phyloP scores from a whole-genome alignment of 2,329 filamentous ascomycete species.

The Diplodia scrobiculata region DNA sequence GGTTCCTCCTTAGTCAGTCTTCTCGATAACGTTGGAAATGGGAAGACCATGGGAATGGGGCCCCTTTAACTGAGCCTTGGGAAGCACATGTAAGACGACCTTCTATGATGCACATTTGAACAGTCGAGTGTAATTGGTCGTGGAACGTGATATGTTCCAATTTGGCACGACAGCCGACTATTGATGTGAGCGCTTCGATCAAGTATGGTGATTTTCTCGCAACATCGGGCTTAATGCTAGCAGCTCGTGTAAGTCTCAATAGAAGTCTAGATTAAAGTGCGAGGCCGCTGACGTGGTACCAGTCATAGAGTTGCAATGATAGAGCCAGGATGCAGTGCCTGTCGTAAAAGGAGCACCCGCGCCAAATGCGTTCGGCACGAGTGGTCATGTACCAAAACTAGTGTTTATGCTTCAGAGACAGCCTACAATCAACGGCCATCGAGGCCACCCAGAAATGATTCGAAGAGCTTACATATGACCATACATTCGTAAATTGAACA shows the following conservation, averaged over 20 bases:
- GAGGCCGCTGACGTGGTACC: neutral
- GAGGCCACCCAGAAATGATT: too few relatives aligned
- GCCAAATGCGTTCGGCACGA: conserved; percentile 59
- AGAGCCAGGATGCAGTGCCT: neutral
- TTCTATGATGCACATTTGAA: too few relatives aligned
- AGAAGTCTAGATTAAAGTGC: conserved; percentile 35
- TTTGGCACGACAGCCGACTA: conserved; percentile 50
- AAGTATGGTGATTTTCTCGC: conserved; percentile 57
- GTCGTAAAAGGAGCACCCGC: conserved; percentile 57
- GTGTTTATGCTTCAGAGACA: neutral
- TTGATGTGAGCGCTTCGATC: conserved; percentile 54
- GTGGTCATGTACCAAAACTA: conserved; percentile 43
- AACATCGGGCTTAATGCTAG: conserved; percentile 68
- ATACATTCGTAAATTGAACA: too few relatives aligned
- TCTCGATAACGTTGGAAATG: too few relatives aligned
- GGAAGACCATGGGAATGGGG: too few relatives aligned
- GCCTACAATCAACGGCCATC: neutral
- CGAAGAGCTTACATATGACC: too few relatives aligned
- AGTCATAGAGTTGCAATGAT: neutral
- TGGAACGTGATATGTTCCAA: conserved; percentile 54
- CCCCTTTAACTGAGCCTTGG: too few relatives aligned
- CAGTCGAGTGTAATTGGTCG: conserved; percentile 37
- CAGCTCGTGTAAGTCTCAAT: conserved; percentile 60
- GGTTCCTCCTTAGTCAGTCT: too few relatives aligned
- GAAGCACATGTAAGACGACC: too few relatives aligned